A percentile compares a stretch with the other conserved stretches of the same genome.
Conservation (phyloP, 768 basidiomycete species). For the Termitomyces sp. region DNA sequence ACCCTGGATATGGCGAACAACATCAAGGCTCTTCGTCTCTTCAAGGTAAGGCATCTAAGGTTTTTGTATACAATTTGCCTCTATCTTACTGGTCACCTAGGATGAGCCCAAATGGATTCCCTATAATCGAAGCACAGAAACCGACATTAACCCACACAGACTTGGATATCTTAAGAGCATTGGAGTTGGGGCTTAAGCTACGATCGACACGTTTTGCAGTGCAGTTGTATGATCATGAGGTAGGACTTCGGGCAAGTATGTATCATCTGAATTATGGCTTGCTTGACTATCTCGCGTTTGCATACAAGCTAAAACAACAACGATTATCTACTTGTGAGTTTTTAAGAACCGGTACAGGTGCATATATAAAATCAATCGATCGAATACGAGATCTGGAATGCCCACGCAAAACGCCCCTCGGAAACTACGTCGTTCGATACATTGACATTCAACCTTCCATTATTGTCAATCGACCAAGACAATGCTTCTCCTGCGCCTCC, state of each 20-base stretch:
- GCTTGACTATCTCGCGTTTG: background rate
- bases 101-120: slow-evolving; percentile 92
- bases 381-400: slow-evolving; percentile 15
- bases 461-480: slow-evolving; percentile 23
- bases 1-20: slow-evolving; percentile 74
- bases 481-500: slow-evolving; percentile 13
- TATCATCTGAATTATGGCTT: background rate
- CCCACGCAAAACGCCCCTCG: slow-evolving; percentile 19
- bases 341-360: background rate
- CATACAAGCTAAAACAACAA: background rate
- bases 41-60: slow-evolving; percentile 50
- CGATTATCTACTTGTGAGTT: background rate
- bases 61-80: background rate
- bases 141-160: slow-evolving; percentile 62
- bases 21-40: slow-evolving; percentile 77
- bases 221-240: slow-evolving; percentile 2
- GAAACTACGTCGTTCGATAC: slow-evolving; percentile 13
- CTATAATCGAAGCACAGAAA: slow-evolving; percentile 54
- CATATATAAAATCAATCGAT: background rate
- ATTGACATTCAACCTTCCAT: slow-evolving; percentile 22
- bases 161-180: slow-evolving; percentile 54
- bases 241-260: background rate
- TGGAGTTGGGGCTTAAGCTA: slow-evolving; percentile 30
- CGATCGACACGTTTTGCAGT: background rate
- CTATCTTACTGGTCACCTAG: slow-evolving; percentile 29